Base-by-base conservation (phyloP, 2,329 filamentous ascomycete genomes). In the Akanthomyces uredinophilus region DNA sequence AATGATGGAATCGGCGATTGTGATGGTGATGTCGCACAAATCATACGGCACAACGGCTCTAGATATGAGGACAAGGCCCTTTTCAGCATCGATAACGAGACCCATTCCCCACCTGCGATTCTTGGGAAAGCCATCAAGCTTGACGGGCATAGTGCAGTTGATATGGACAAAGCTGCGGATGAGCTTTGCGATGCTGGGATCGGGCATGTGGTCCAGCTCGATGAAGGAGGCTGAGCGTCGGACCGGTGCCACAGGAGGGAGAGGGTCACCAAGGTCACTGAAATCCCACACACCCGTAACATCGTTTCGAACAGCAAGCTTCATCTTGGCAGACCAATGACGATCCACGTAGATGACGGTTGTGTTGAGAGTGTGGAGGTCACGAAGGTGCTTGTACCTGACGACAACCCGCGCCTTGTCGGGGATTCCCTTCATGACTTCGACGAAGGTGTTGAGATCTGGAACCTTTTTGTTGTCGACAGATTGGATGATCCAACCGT, bases 101-200 rank as follows among this genome's bases (percentile, higher is more conserved):
- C 95, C 95, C 81, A 96, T 97, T 1, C 95, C 95, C 78, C 92
- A 95, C 77, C 96, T 95, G 54, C 92, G 85, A 67, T 95, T 92
- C 74, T 95, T 91, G 6, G 95, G 96, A 73, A 96, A 99, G n/a
- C 95, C 95, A 73, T 99, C 95, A 11, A 99, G 83, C 80, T 98
- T 98, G 65, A 99, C 80, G 0, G 95, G 95, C 88, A 99, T 94
- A 27, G 88, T 90, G 69, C 93, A 96, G 66, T 91, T 89, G 61
- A 99, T 90, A 44, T 95, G 89, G 29, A 99, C 94, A 72, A 99
- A 98, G 72, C 93, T 97, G 67, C 91, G 88, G 44, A 99, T 91
- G 65, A 99, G 86, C 67, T 96, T 92, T 2, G 93, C 92, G n/a
- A 95, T 93, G 20, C 91, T 91, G 27, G 92, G 88, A 72, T 97